Evolutionary conservation across 805 yeast genomes (phyloP), one percentile per base, ranked within the genome.

Genomic region (Wickerhamomyces kurtzmanii): DNA sequence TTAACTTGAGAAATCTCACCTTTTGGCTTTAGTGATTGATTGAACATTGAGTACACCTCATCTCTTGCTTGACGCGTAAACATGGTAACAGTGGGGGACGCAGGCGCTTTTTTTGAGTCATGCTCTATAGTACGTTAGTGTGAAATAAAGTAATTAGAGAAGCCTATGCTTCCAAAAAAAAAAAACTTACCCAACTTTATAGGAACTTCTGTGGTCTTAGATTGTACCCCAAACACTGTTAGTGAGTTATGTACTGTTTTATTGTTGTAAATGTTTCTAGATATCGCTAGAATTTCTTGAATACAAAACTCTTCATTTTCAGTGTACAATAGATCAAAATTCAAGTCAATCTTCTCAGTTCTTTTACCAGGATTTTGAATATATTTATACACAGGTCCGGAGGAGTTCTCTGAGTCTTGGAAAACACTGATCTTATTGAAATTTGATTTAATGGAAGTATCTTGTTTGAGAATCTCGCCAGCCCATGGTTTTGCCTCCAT

Each of bases 71-170:
- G 72, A 28, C 74, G 72, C 1, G 94, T 79, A 45, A 68, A 78
- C 44, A 77, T 55, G 0, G 96, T 86, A 37, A 80, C 66, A 0
- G 95, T 85, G 1, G 93, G 94, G 0, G 93, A 79, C 10, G 62
- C 57, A 4, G 72, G 67, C 17, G 49, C 43, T 16, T 34, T 34
- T 11, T 36, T 37, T n/a, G 42, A 28, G 15, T 20, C 27, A n/a
- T n/a, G n/a, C n/a, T n/a, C n/a, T n/a, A n/a, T n/a, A n/a, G n/a
- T n/a, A n/a, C n/a, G n/a, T n/a, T n/a, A n/a, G n/a, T n/a, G n/a
- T n/a, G n/a, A n/a, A n/a, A n/a, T n/a, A n/a, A n/a, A n/a, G n/a
- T n/a, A n/a, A n/a, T n/a, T n/a, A n/a, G n/a, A n/a, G n/a, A n/a
- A n/a, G n/a, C n/a, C n/a, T n/a, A n/a, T n/a, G n/a, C n/a, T n/a